Conservation (phyloP, 2,329 filamentous ascomycete species). For the Leptographium lundbergii region DNA sequence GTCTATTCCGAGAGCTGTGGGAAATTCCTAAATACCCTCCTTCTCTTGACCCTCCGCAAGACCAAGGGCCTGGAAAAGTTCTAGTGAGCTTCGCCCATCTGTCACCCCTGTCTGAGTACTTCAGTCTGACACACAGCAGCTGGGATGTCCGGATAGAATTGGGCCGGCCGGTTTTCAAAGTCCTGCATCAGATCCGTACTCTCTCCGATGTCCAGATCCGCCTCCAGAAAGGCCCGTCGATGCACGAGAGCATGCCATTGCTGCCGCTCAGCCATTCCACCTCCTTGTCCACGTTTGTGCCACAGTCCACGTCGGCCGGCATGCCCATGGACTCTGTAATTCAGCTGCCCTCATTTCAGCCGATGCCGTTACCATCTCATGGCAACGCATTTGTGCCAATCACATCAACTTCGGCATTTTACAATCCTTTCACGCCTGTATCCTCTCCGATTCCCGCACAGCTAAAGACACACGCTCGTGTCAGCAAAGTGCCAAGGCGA, state of each 20-base stretch:
- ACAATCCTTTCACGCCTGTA: neutral
- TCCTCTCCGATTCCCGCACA: neutral
- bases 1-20: conserved; percentile 43
- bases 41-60: conserved; percentile 43
- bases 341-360: conserved; percentile 11
- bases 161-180: conserved; percentile 42
- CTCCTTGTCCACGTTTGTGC: neutral
- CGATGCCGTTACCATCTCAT: neutral
- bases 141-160: conserved; percentile 56
- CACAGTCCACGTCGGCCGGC: neutral
- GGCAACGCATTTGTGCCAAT: neutral
- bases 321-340: conserved; percentile 8
- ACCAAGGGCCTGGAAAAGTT: conserved; percentile 43
- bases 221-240: conserved; percentile 43
- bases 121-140: conserved; percentile 18
- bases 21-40: conserved; percentile 50
- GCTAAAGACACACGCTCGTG: neutral
- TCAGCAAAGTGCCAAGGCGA: neutral
- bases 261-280: conserved; percentile 23
- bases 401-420: neutral
- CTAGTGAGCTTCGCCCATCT: conserved; percentile 25
- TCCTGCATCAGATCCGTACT: conserved; percentile 39
- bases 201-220: conserved; percentile 44
- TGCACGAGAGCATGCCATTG: conserved; percentile 37
- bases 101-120: neutral